phyloP scores from a whole-genome alignment of 2,329 filamentous ascomycete genomes.

The Penicillium olsonii region DNA sequence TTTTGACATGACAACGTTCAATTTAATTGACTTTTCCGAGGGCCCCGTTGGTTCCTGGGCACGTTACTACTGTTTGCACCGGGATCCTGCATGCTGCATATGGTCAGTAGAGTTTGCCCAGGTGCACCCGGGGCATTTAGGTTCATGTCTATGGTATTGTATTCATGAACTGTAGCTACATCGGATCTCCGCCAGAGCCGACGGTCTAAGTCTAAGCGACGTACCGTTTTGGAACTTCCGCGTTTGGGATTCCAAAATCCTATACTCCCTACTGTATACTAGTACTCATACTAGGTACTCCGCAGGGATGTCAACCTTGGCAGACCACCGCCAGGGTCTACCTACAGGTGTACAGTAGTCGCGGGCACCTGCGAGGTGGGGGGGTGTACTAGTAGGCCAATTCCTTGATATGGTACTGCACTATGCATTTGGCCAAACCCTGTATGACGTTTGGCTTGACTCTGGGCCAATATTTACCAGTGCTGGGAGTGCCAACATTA shows the following conservation, averaged over 20 bases:
- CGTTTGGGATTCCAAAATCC: too few relatives aligned
- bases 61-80: not conserved
- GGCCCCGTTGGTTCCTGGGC: slow-evolving; percentile 14
- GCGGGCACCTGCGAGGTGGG: not conserved
- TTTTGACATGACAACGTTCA: slow-evolving; percentile 1
- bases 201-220: slow-evolving; percentile 9
- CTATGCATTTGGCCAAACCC: not conserved
- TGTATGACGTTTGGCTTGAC: not conserved
- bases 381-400: not conserved
- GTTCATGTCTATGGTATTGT: not conserved
- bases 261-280: too few relatives aligned
- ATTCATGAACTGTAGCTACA: not conserved
- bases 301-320: slow-evolving; percentile 13
- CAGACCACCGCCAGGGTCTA: slow-evolving; percentile 22
- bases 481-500: not conserved
- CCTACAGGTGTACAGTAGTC: too few relatives aligned
- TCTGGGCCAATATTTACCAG: too few relatives aligned
- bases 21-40: slow-evolving; percentile 20
- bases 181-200: not conserved
- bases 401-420: not conserved
- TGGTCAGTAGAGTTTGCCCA: not conserved
- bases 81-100: not conserved
- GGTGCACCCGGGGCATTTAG: not conserved
- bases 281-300: too few relatives aligned
- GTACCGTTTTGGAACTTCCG: not conserved